Evolutionary conservation across 495 filamentous ascomycete genomes (phyloP), one percentile per base, ranked within the genome.

Genomic region (Eremomyces bilateralis): DNA sequence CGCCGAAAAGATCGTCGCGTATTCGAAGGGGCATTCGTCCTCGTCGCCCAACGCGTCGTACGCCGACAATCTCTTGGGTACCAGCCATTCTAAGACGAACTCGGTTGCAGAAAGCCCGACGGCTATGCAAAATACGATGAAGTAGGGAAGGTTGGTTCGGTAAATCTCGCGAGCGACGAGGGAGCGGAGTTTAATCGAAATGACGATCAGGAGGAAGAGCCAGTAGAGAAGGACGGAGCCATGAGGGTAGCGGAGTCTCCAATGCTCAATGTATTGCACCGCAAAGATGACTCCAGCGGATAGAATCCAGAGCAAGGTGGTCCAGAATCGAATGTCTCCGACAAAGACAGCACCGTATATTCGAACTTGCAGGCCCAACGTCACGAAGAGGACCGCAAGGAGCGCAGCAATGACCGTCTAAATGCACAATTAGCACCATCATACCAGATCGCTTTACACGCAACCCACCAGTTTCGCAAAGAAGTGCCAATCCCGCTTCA

Each of bases 201-300:
- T 75, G 8, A 69, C 69, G 49, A 91, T 76, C 39, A 85, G 59
- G 35, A 93, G 71, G 45, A 92, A 73, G 4, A 92, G 63, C 90
- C 90, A 99, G 63, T 88, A 99, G 54, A 94, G 84, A 29, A 99
- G 60, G 13, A 90, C 83, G 15, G 93, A 79, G 4, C 81, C 85
- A 51, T 92, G 92, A 17, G 90, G 73, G 49, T 88, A 77, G 19
- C 84, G 70, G 43, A 80, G 78, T 27, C 88, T 69, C 53, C 71
- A 71, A 56, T 95, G 83, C 52, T 99, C 90, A 37, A 80, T 62
- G 59, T 85, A 90, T 59, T 99, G 90, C 33, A 95, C 69, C n/a
- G 65, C 48, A 43, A 78, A 80, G 8, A 91, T 76, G 32, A 90
- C 67, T 16, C 65, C 64, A 19, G 94, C 64, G 15, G 83, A 93